Base-by-base conservation (phyloP, 495 filamentous ascomycete species). In the Lasiosphaeria miniovina region DNA sequence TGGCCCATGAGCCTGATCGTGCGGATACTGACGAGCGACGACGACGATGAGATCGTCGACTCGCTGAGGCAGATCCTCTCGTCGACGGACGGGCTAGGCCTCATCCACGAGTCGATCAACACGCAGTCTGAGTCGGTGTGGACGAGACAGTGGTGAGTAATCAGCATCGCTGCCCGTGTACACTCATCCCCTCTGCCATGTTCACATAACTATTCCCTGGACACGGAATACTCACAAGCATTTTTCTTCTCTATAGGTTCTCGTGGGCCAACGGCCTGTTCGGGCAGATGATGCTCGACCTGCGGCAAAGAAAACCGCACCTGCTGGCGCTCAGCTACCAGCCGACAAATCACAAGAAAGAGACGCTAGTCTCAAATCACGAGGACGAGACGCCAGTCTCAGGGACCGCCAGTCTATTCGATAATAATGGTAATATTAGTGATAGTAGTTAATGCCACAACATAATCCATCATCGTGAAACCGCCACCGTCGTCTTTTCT, bases 221-320 rank as follows among this genome's bases (percentile, higher is more conserved):
- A 9, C 17, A 11, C 7, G 34, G 0, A 24, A 24, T 24, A 24
- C 24, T 24, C 2, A 24, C 24, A 24, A 24, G 24, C 24, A 24
- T 24, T 24, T 2, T 24, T 24, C 24, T 24, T 24, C 24, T 24
- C 24, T 24, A 33, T 55, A 83, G 82, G 82, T 88, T 88, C 61
- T 84, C 83, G 1, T 88, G 86, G 86, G 85, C 84, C 8, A 88
- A 89, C 64, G 85, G 86, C 12, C 72, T 89, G 51, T 88, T 88
- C 66, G 86, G 85, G 10, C 81, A 87, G 66, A 80, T 84, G 76
- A 80, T 89, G 41, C 67, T 88, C 56, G 82, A 87, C 65, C 62
- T 89, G 51, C 67, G 75, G 36, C 52, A 64, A 12, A 74, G 75
- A 49, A 79, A 75, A 54, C 74, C 74, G 36, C 46, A 72, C 8